Conservation (phyloP, 352 stramenopile genomes). For the Pythium insidiosum region DNA sequence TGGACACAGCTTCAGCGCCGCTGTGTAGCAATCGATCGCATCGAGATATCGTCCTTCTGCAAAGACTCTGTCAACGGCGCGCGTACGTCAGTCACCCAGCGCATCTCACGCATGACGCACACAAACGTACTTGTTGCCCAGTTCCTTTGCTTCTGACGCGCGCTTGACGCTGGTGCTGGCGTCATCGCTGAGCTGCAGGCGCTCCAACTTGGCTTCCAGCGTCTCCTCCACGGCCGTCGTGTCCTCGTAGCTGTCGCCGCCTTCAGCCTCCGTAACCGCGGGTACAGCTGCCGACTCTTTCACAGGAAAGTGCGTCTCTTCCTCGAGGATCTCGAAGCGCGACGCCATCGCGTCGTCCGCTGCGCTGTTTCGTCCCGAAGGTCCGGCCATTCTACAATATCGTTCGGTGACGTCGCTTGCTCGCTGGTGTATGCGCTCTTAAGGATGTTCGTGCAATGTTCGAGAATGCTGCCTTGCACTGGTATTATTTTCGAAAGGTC, state of each 20-base stretch:
- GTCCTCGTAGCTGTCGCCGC: conserved; percentile 11
- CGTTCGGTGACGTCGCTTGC: too few relatives aligned
- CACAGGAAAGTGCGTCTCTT: conserved; percentile 70
- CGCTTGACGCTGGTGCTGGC: conserved; percentile 46
- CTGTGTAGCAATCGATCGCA: conserved; percentile 82
- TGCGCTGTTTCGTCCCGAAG: conserved; percentile 5
- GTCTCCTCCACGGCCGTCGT: conserved; percentile 34
- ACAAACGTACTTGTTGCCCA: conserved; percentile 68
- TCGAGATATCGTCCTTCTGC: conserved; percentile 58
- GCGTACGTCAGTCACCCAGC: not conserved
- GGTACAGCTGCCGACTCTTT: conserved; percentile 5
- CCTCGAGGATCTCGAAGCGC: conserved; percentile 81
- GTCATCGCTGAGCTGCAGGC: conserved; percentile 39
- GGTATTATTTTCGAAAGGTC: too few relatives aligned
- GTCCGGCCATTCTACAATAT: too few relatives aligned
- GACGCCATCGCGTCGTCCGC: conserved; percentile 20
- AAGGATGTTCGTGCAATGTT: too few relatives aligned
- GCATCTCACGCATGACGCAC: not conserved
- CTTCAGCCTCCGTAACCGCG: not conserved
- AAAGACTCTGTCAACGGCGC: conserved; percentile 47
- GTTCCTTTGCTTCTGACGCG: conserved; percentile 66
- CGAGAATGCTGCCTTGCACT: too few relatives aligned
- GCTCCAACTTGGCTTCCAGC: conserved; percentile 55
- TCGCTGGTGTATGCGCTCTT: too few relatives aligned
- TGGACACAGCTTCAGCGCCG: conserved; percentile 70